Evolutionary conservation across 805 yeast genomes (phyloP).

Genomic region (Myxozyma mucilagina): DNA sequence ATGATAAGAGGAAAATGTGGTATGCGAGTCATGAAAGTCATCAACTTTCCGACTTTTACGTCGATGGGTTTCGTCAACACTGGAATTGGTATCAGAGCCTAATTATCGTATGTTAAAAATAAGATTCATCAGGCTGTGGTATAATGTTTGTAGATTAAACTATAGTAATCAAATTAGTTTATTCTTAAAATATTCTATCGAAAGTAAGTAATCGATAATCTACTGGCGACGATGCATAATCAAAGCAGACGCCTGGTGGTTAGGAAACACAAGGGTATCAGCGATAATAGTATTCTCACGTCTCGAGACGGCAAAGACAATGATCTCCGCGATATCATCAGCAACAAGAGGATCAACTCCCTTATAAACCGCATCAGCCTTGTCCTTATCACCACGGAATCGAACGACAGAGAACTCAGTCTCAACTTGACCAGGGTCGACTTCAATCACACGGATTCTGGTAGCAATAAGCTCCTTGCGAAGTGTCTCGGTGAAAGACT

Average conservation of each 20-base stretch:
- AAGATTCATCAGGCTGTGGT: too few species aligned
- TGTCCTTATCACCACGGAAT: constrained; percentile 56
- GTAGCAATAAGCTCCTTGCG: constrained; percentile 76
- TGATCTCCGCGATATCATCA: constrained; percentile 72
- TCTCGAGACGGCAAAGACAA: constrained; percentile 66
- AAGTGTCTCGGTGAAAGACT: constrained; percentile 57
- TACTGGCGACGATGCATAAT: constrained; percentile 31
- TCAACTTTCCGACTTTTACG: too few species aligned
- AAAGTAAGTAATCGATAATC: background rate
- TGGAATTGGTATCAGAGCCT: too few species aligned
- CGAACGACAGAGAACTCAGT: constrained; percentile 61
- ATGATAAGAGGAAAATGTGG: too few species aligned
- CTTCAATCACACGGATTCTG: constrained; percentile 65
- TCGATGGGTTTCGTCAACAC: too few species aligned
- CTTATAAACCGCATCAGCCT: constrained; percentile 64
- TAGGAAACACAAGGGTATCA: constrained; percentile 79
- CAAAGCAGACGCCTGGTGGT: constrained; percentile 54
- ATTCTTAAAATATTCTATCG: background rate
- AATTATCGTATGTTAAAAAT: too few species aligned
- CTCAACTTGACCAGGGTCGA: constrained; percentile 79
- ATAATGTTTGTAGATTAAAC: too few species aligned
- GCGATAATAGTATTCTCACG: constrained; percentile 73
- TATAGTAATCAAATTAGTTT: background rate
- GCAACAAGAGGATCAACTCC: constrained; percentile 72
- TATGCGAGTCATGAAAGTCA: too few species aligned